These are phyloP conservation scores for Lunularia cruciata DNA, from an alignment of 225 moss, liverwort and hornwort genomes.

Conservation along the genomic window DNA sequence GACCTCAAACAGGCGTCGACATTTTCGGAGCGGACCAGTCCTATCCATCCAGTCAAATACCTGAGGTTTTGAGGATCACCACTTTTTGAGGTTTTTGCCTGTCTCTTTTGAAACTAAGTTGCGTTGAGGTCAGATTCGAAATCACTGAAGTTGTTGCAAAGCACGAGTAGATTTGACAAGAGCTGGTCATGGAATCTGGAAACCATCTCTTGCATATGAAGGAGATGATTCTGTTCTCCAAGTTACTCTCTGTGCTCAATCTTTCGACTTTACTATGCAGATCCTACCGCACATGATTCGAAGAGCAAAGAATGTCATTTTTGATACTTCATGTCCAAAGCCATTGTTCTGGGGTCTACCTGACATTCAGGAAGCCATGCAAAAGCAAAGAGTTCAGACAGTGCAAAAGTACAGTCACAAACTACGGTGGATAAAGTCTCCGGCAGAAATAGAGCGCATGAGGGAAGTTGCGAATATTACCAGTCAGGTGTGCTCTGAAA, in stretches of 20 bases:
- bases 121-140: conserved; percentile 25
- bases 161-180: background rate
- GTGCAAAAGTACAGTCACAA: conserved; percentile 66
- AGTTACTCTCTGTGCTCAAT: conserved; percentile 5
- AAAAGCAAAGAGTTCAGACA: conserved; percentile 62
- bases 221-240: background rate
- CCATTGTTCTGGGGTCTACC: conserved; percentile 55
- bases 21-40: conserved; percentile 69
- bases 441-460: conserved; percentile 76
- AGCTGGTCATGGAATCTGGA: background rate
- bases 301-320: conserved; percentile 59
- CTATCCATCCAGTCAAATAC: conserved; percentile 55
- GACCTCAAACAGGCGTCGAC: conserved; percentile 62
- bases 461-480: conserved; percentile 79
- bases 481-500: conserved; percentile 61
- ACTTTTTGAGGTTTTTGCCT: conserved; percentile 36
- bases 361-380: conserved; percentile 63
- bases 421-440: conserved; percentile 82
- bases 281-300: conserved; percentile 66
- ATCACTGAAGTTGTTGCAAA: conserved; percentile 1
- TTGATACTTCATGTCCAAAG: conserved; percentile 58
- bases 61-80: conserved; percentile 61
- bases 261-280: conserved; percentile 45
- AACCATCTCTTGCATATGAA: background rate
- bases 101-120: conserved; percentile 32